Conservation (phyloP, 306 rosid genomes). For the Mimosa bimucronata region DNA sequence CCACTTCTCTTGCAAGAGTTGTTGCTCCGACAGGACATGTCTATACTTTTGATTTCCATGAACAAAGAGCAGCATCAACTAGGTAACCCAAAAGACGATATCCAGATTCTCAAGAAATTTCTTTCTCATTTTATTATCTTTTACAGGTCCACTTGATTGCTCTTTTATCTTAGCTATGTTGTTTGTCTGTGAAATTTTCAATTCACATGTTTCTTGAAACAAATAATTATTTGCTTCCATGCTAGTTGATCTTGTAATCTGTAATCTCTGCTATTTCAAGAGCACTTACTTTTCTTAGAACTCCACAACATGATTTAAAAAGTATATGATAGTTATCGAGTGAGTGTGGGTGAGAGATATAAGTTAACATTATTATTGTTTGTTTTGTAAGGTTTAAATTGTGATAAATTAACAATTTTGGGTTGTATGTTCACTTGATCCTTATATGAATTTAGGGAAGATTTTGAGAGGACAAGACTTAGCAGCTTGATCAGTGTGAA, state of each 20-base stretch:
- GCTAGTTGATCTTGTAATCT: not conserved
- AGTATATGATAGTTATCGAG: not conserved
- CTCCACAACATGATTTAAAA: not conserved
- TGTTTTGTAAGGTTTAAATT: not conserved
- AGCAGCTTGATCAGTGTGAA: conserved; percentile 67
- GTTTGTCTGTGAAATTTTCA: conserved; percentile 16
- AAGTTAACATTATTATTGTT: not conserved
- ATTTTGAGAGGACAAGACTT: conserved; percentile 85
- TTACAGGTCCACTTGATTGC: not conserved
- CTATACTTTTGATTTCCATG: conserved; percentile 86
- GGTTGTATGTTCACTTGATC: conserved; percentile 17
- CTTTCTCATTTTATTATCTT: conserved; percentile 6
- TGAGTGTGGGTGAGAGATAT: not conserved
- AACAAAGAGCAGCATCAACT: conserved; percentile 82
- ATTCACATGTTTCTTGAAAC: not conserved
- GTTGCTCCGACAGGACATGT: conserved; percentile 81
- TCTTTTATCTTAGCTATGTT: not conserved
- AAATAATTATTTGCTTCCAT: conserved; percentile 1
- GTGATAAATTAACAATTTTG: not conserved
- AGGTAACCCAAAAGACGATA: conserved; percentile 52
- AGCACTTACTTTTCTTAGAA: not conserved
- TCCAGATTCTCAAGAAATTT: conserved; percentile 1
- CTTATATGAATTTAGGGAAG: conserved; percentile 55
- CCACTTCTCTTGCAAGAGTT: conserved; percentile 87
- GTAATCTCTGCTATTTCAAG: not conserved